Evolutionary conservation across 116 monocot genomes (phyloP), one percentile per base, ranked within the genome.

Genomic region (Cymodocea nodosa): DNA sequence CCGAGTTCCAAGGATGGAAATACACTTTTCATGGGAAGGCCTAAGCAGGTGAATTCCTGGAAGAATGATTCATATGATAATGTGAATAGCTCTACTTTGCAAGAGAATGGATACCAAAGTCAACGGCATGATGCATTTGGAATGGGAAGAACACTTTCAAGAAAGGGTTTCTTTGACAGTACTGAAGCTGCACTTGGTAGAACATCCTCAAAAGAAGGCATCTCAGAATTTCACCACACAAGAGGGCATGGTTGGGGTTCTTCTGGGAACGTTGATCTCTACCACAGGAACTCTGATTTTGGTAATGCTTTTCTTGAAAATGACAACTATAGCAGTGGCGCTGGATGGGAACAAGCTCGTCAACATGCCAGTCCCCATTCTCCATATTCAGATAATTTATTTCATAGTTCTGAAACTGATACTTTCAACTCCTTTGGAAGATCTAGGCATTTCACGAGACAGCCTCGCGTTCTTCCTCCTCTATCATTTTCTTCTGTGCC

Each of bases 381-480:
- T 66, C 56, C 76, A 20, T 79, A 67, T 67, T 65, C 57, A 22
- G 83, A 85, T 63, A 80, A 73, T 64, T 55, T 77, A 54, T 72
- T 68, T 64, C 80, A 82, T 40, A 84, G 70, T 51, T 60, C 76
- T 54, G 93, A 85, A 49, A 52, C 56, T 64, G 92, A 84, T 75
- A 78, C 71, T 5, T 80, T 89, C 51, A 50, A 79, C 3, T 70
- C 85, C 12, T 77, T 75, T 73, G 77, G 75, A 18, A 91, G 87
- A 73, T 75, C 77, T 50, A 79, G 89, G 6, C 74, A 88, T 50
- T 78, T 80, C n/a, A 64, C 79, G 74, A 81, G 80, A 56, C 97
- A 92, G 70, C 97, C 89, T 39, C 97, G 82, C 56, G 97, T 98
- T 18, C 89, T 75, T 56, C 92, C 97, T 14, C 97, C 97, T 68